These are phyloP conservation scores for Geotrichum restrictum DNA, from an alignment of 1,139 yeast species.

Conservation along the genomic window DNA sequence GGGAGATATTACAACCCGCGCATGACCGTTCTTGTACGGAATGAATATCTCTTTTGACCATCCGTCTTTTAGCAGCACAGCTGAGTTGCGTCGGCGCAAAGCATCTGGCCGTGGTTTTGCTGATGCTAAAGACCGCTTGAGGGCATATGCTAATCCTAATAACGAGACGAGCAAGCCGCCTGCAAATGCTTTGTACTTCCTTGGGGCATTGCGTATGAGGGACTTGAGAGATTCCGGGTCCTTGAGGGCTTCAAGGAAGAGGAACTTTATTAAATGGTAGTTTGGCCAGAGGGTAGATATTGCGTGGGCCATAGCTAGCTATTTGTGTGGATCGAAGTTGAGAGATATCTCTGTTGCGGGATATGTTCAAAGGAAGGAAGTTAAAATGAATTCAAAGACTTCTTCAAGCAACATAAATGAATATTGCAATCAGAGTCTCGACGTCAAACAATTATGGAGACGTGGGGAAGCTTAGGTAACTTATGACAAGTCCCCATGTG, in stretches of 20 bases:
- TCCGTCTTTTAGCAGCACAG: constrained; percentile 32
- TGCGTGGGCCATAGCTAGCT: constrained; percentile 14
- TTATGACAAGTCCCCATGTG: too few relatives aligned
- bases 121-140: not conserved
- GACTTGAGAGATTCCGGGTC: constrained; percentile 17
- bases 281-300: constrained; percentile 13
- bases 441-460: too few relatives aligned
- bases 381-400: too few relatives aligned
- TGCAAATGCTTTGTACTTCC: constrained; percentile 10
- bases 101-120: constrained; percentile 11
- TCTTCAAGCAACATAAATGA: too few relatives aligned
- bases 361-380: too few relatives aligned
- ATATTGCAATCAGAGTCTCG: too few relatives aligned
- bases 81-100: constrained; percentile 32
- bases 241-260: constrained; percentile 13
- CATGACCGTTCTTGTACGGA: constrained; percentile 48
- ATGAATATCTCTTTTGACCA: constrained; percentile 41
- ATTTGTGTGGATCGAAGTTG: too few relatives aligned
- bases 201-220: constrained; percentile 5
- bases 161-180: not conserved
- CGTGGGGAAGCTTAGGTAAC: too few relatives aligned
- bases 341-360: too few relatives aligned
- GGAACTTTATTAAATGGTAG: constrained; percentile 2
- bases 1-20: constrained; percentile 55
- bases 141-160: not conserved